These are phyloP conservation scores for Parietaria judaica DNA, from an alignment of 306 rosid species.

Conservation along the genomic window DNA sequence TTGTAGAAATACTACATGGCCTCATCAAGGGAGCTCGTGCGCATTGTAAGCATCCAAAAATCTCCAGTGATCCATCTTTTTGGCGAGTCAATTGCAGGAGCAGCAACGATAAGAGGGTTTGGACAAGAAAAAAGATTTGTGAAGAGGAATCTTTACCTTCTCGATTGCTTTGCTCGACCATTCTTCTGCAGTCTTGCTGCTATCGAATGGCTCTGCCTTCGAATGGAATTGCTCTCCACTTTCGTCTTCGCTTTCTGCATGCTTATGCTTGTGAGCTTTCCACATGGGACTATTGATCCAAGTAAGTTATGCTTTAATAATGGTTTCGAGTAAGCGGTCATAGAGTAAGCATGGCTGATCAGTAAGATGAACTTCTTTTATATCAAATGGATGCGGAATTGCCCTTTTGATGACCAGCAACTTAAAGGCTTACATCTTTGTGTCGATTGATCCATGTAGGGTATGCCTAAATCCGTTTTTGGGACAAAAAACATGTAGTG, in stretches of 20 bases:
- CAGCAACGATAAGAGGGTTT: constrained; percentile 93
- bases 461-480: too few relatives aligned
- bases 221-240: constrained; percentile 94
- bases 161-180: constrained; percentile 92
- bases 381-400: neutral
- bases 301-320: constrained; percentile 43
- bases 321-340: neutral
- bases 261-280: constrained; percentile 93
- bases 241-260: constrained; percentile 94
- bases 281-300: constrained; percentile 87
- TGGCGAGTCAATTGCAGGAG: constrained; percentile 99
- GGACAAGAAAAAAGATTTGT: constrained; percentile 96
- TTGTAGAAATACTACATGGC: constrained; percentile 98
- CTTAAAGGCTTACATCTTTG: too few relatives aligned
- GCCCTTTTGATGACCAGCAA: neutral
- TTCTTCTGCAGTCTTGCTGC: constrained; percentile 99
- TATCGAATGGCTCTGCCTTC: constrained; percentile 96
- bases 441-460: constrained; percentile 2
- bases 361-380: neutral
- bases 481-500: too few relatives aligned
- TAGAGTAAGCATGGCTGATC: constrained; percentile 9
- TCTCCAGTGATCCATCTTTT: constrained; percentile 91
- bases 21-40: constrained; percentile 95
- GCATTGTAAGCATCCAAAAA: constrained; percentile 96
- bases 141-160: constrained; percentile 92